A percentile compares a stretch with the other conserved stretches of the same genome.
These are phyloP conservation scores for Plasmodium relictum DNA, from an alignment of 169 alveolate species.

Conservation along the genomic window DNA sequence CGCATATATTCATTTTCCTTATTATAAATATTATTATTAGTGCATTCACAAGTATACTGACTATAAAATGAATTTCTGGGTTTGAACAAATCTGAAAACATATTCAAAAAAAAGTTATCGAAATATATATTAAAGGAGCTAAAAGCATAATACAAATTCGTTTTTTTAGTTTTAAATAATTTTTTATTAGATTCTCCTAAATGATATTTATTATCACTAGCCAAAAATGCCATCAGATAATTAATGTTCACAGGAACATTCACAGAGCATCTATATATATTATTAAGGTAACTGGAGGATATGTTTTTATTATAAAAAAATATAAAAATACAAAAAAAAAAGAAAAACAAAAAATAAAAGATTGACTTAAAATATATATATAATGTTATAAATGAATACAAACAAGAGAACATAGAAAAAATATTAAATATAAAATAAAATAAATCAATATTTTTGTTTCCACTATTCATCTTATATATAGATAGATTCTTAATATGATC, in stretches of 20 bases:
- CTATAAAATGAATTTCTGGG: background rate
- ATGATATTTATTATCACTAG: constrained; percentile 10
- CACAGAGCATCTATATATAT: constrained; percentile 9
- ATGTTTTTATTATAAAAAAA: constrained; percentile 6
- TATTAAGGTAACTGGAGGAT: background rate
- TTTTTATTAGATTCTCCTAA: constrained; percentile 17
- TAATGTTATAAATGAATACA: constrained; percentile 21
- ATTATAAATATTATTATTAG: background rate
- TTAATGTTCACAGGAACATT: constrained; percentile 9
- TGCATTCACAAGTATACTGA: background rate
- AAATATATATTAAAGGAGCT: background rate
- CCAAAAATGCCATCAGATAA: constrained; percentile 7
- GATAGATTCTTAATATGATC: background rate
- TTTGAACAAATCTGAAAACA: constrained; percentile 4
- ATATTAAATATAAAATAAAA: background rate
- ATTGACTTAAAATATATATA: constrained; percentile 9
- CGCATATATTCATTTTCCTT: background rate
- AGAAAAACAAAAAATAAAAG: constrained; percentile 11
- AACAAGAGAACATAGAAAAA: constrained; percentile 4
- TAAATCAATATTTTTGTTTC: background rate
- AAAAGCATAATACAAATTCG: background rate
- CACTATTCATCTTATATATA: constrained; percentile 7
- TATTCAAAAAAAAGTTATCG: background rate
- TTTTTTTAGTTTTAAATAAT: constrained; percentile 10
- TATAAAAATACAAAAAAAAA: constrained; percentile 6